Percentiles rank a stretch among this genome's conserved stretches.
Conservation (phyloP, 176 grass and related monocot species). For the Oryza meridionalis region DNA sequence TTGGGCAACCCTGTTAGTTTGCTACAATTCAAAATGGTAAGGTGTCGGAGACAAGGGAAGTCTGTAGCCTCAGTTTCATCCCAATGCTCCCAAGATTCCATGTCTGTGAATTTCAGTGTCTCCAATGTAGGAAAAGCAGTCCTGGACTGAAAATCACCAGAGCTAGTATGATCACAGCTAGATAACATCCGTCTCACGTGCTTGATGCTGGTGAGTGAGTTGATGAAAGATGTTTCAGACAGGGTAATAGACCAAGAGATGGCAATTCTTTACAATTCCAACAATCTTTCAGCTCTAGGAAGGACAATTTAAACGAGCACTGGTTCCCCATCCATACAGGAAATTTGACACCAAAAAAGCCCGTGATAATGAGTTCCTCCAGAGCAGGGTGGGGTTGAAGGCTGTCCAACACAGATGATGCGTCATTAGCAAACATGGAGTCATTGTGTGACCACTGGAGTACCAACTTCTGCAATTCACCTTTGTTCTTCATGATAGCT, state of each 20-base stretch:
- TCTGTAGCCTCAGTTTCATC: conserved; percentile 30
- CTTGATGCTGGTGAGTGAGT: conserved; percentile 40
- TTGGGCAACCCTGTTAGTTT: conserved; percentile 42
- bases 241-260: conserved; percentile 40
- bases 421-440: conserved; percentile 33
- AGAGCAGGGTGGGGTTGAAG: conserved; percentile 8
- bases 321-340: conserved; percentile 43
- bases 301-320: conserved; percentile 38
- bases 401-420: conserved; percentile 18
- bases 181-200: conserved; percentile 41
- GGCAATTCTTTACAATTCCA: conserved; percentile 42
- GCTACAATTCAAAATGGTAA: conserved; percentile 40
- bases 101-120: conserved; percentile 37
- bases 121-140: conserved; percentile 49
- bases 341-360: conserved; percentile 42
- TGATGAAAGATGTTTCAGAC: conserved; percentile 51
- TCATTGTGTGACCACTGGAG: conserved; percentile 38
- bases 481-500: conserved; percentile 28
- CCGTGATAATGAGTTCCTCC: conserved; percentile 40
- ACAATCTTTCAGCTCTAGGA: conserved; percentile 41
- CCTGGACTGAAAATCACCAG: background rate
- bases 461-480: conserved; percentile 38
- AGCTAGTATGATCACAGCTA: background rate
- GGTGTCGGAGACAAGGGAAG: conserved; percentile 44
- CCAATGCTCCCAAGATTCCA: conserved; percentile 60